Evolutionary conservation across 352 stramenopile species (phyloP), one percentile per base, ranked within the genome.

Genomic region (Phytophthora pini): DNA sequence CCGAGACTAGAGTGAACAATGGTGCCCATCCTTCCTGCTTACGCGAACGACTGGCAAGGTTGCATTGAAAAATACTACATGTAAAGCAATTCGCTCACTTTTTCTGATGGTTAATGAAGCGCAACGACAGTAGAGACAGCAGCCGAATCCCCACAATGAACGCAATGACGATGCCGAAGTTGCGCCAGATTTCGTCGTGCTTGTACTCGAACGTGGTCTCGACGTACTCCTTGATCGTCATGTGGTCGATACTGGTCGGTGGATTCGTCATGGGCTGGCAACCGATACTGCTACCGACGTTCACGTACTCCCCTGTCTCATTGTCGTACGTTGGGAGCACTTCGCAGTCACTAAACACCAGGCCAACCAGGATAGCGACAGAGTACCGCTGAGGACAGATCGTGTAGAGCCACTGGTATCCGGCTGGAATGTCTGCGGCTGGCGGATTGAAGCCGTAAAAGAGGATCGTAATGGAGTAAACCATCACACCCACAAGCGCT

Each of bases 401-500:
- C 7, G 50, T 60, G 61, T 56, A 65, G 13, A 89, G 58, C 77
- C 73, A 89, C 36, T 64, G 68, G 55, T 87, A 89, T 8, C 58
- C 77, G 0, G n/a, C 31, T 2, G 76, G 78, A 40, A 85, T 80
- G 10, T 58, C 45, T 47, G 43, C 67, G 0, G 61, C 61, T 2
- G 76, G 76, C 6, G 76, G 76, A 40, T 79, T 79, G 61, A 80
- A 83, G 36, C 78, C 78, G 39, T 67, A 61, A 47, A 17, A 83
- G 22, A 84, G 55, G n/a, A 81, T 70, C 55, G 64, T 80, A 41
- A 87, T 80, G 8, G 78, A 78, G 65, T 69, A 80, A 26, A 86
- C 36, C 45, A 81, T 63, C 47, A 64, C 59, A 26, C 76, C 76
- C 36, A 84, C 45, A 34, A 80, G 64, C 0, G 72, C 46, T 4